Percentiles rank a stretch among this genome's conserved stretches.
Evolutionary conservation across 306 rosid genomes (phyloP).

Genomic region (Acmispon strigosus): DNA sequence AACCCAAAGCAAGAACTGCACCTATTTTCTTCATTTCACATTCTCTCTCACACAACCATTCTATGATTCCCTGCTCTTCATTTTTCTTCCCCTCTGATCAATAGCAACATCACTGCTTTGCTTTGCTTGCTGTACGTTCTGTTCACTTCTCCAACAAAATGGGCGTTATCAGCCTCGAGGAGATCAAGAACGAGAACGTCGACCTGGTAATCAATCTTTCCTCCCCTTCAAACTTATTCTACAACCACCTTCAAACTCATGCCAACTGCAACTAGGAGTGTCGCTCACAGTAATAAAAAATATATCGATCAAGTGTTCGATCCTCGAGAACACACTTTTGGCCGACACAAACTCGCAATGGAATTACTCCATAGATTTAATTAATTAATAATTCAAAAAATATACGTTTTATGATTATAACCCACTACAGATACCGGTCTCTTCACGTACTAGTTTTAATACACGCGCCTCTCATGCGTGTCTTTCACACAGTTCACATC

Average conservation of each 20-base stretch:
- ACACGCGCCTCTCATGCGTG: background rate
- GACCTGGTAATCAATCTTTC: conserved; percentile 52
- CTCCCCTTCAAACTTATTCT: background rate
- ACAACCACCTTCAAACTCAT: no score
- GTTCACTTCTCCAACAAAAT: background rate
- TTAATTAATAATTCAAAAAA: no score
- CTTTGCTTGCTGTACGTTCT: no score
- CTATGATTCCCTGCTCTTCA: background rate
- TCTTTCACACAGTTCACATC: background rate
- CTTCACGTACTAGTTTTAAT: background rate
- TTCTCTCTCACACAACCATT: background rate
- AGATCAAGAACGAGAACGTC: conserved; percentile 80
- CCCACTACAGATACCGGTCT: no score
- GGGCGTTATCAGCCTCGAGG: conserved; percentile 79
- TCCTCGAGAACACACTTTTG: no score
- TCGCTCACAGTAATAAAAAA: no score
- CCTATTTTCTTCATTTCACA: background rate
- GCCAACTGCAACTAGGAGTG: no score
- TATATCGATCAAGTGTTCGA: no score
- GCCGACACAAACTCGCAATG: no score
- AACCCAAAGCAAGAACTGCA: background rate
- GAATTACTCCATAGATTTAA: no score
- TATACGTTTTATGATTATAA: no score
- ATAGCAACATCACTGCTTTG: background rate
- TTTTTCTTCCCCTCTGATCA: no score